Conservation (phyloP, 805 yeast species). For the Wickerhamiella bombiphila region DNA sequence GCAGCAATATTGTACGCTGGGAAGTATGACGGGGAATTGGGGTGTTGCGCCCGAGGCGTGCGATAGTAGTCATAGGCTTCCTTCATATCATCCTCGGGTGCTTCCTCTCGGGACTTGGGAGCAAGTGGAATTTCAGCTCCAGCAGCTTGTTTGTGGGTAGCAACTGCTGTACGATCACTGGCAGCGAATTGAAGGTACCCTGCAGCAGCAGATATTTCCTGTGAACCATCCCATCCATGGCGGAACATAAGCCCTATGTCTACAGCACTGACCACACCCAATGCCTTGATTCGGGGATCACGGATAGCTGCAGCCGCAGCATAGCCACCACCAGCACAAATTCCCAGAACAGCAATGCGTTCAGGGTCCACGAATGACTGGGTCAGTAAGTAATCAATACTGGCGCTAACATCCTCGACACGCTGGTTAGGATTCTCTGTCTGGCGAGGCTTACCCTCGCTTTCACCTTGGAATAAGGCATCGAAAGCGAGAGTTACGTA, state of each 20-base stretch:
- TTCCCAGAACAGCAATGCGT: constrained; percentile 8
- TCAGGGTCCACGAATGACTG: constrained; percentile 4
- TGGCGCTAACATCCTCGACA: constrained; percentile 8
- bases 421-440: constrained; percentile 9
- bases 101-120: neutral
- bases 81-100: constrained; percentile 2
- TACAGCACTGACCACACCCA: constrained; percentile 7
- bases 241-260: constrained; percentile 7
- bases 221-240: constrained; percentile 2
- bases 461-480: constrained; percentile 11
- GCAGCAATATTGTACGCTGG: neutral
- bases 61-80: constrained; percentile 13
- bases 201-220: no score
- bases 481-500: constrained; percentile 9
- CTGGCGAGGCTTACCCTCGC: constrained; percentile 9
- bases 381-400: constrained; percentile 5
- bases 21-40: neutral
- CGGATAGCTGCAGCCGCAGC: constrained; percentile 6
- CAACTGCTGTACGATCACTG: neutral
- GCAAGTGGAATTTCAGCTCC: neutral
- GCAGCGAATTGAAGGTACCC: neutral
- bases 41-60: constrained; percentile 8
- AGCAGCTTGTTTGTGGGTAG: neutral
- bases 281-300: constrained; percentile 9
- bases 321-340: constrained; percentile 13